Base-by-base conservation (phyloP, 2,329 filamentous ascomycete species). In the Fulvia fulva region DNA sequence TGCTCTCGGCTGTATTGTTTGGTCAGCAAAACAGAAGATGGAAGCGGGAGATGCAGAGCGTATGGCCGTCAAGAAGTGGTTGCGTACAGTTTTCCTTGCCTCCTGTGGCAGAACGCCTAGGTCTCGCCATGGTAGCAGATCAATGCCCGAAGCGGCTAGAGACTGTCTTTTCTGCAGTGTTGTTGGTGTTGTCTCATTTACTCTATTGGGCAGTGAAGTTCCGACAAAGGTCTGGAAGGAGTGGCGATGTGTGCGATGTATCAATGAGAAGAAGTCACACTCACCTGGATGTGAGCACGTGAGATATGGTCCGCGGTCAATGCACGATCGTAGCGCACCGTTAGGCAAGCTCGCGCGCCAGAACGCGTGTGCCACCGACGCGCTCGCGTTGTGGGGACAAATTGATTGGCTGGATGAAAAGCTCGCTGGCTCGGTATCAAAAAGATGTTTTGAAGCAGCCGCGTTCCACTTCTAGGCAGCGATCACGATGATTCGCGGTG, bases 81-180 rank as follows among this genome's bases (percentile, higher is more conserved):
- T 22, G 50, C 55, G 26, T 57, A 57, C 55, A 45, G 23, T 26
- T 53, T 47, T 9, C 41, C 32, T 45, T 57, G 55, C 55, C 23
- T 44, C 50, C 50, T 57, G 55, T 43, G 43, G 43, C 55, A 45
- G 49, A 37, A 26, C 50, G 28, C 34, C 49, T 53, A 5, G 49
- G 55, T 47, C 55, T 47, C 25, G 55, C 55, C 55, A 57, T 57
- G 16, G 14, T n/a, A 23, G 37, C 8, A 28, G 22, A 26, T 41
- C 37, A n/a, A 19, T 41, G 37, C 37, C 37, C 37, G 37, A 41
- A 41, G 37, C 8, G 37, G 37, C 37, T 19, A 19, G 37, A 14
- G n/a, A 25, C 4, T 47, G 44, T 25, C n/a, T 14, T 26, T 47
- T 26, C 44, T 47, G 44, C 21, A 47, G 37, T 12, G 44, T 47